These are phyloP conservation scores for Periconia macrospinosa DNA, from an alignment of 2,329 filamentous ascomycete species.

Conservation along the genomic window DNA sequence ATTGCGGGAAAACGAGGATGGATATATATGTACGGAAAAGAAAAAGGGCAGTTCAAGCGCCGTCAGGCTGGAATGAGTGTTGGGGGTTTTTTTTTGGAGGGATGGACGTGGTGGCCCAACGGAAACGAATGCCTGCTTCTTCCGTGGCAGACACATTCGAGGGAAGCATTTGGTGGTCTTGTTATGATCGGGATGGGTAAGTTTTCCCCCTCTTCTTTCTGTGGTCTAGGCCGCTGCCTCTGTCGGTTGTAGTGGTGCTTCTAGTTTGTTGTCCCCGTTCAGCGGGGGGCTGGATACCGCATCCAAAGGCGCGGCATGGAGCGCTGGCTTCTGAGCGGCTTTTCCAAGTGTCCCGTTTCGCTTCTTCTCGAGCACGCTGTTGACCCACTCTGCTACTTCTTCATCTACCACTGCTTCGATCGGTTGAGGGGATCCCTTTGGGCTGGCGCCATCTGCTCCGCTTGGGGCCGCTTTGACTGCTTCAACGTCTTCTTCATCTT, in stretches of 20 bases:
- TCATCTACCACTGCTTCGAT: conserved; percentile 61
- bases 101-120: too few relatives aligned
- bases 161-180: background rate
- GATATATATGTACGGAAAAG: too few relatives aligned
- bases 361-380: conserved; percentile 67
- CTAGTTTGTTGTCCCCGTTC: conserved; percentile 25
- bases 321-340: conserved; percentile 67
- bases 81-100: too few relatives aligned
- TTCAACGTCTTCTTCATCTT: conserved; percentile 62
- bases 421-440: conserved; percentile 27
- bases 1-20: too few relatives aligned
- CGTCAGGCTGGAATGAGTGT: too few relatives aligned
- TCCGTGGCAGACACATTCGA: background rate
- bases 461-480: conserved; percentile 45
- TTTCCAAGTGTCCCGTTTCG: conserved; percentile 58
- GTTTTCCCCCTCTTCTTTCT: background rate
- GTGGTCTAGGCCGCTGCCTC: background rate
- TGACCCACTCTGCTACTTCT: conserved; percentile 88
- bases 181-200: too few relatives aligned
- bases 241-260: conserved; percentile 1
- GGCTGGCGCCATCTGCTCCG: conserved; percentile 18
- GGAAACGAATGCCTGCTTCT: too few relatives aligned
- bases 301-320: conserved; percentile 86
- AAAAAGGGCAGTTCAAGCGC: too few relatives aligned
- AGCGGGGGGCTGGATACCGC: conserved; percentile 54